A percentile compares a stretch with the other conserved stretches of the same genome.
Conservation (phyloP, 1,284 basidiomycete genomes). For the Papiliotrema laurentii region DNA sequence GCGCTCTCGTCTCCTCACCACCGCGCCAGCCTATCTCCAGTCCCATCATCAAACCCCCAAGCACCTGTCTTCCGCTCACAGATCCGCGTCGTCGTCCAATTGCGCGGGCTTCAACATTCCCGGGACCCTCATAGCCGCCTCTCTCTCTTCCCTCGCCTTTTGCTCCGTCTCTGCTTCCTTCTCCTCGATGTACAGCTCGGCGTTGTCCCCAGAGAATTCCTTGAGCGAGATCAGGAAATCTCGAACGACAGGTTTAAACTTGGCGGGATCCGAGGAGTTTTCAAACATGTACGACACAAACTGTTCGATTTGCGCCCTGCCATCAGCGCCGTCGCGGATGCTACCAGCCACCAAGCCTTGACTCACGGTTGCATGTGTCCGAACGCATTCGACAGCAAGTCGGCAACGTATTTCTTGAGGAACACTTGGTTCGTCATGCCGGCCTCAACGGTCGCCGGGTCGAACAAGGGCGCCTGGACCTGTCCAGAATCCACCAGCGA, state of each 20-base stretch:
- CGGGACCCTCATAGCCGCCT: slow-evolving; percentile 89
- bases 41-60: neutral
- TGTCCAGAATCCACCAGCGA: slow-evolving; percentile 81
- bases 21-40: neutral
- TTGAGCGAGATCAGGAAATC: slow-evolving; percentile 76
- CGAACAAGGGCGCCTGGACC: slow-evolving; percentile 81
- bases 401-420: slow-evolving; percentile 82
- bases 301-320: slow-evolving; percentile 62
- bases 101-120: slow-evolving; percentile 97
- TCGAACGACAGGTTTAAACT: slow-evolving; percentile 92
- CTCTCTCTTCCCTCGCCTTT: slow-evolving; percentile 71
- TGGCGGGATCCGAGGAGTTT: slow-evolving; percentile 79
- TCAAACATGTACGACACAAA: slow-evolving; percentile 82
- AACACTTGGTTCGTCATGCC: slow-evolving; percentile 76
- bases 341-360: slow-evolving; percentile 1
- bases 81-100: slow-evolving; percentile 67
- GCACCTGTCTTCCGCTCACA: slow-evolving; percentile 14
- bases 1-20: neutral
- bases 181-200: slow-evolving; percentile 88
- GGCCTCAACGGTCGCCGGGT: slow-evolving; percentile 70
- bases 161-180: slow-evolving; percentile 77
- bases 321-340: neutral
- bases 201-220: slow-evolving; percentile 78
- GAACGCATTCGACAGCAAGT: slow-evolving; percentile 81
- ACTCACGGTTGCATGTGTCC: slow-evolving; percentile 78